Conservation (phyloP, 208 protist genomes). For the Trypanosoma lewisi region DNA sequence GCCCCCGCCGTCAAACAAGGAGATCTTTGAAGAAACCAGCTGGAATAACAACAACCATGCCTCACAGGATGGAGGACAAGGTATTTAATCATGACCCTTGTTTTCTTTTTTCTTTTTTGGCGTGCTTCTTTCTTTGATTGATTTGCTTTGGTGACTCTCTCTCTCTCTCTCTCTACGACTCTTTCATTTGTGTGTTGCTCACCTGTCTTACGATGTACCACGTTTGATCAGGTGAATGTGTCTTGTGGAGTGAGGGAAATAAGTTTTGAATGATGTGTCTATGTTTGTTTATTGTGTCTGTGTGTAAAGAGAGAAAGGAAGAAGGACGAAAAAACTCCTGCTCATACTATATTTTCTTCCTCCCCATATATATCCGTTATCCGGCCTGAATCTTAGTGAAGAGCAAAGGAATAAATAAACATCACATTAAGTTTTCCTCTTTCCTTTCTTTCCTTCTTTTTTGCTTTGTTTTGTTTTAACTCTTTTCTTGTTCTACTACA, state of each 20-base stretch:
- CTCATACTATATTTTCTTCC: too few species aligned
- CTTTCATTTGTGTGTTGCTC: not conserved
- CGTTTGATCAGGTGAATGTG: not conserved
- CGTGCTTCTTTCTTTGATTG: not conserved
- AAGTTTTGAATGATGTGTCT: too few species aligned
- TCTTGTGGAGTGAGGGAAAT: too few species aligned
- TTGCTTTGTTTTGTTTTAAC: conserved; percentile 16
- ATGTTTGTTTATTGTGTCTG: too few species aligned
- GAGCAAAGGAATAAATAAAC: too few species aligned
- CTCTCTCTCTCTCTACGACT: too few species aligned
- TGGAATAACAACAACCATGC: conserved; percentile 10
- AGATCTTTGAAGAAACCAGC: conserved; percentile 30
- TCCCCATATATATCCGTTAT: too few species aligned
- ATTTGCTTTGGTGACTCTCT: too few species aligned
- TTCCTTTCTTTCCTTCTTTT: conserved; percentile 16
- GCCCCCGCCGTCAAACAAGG: conserved; percentile 54
- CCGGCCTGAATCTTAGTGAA: too few species aligned
- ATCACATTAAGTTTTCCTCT: too few species aligned
- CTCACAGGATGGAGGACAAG: not conserved
- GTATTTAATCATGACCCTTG: not conserved
- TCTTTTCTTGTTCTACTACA: not conserved
- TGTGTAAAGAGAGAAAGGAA: not conserved
- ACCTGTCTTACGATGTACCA: not conserved
- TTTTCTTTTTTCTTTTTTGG: not conserved
- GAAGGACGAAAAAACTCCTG: too few species aligned